These are phyloP conservation scores for Leishmania lainsoni DNA, from an alignment of 208 protist genomes.

Conservation along the genomic window DNA sequence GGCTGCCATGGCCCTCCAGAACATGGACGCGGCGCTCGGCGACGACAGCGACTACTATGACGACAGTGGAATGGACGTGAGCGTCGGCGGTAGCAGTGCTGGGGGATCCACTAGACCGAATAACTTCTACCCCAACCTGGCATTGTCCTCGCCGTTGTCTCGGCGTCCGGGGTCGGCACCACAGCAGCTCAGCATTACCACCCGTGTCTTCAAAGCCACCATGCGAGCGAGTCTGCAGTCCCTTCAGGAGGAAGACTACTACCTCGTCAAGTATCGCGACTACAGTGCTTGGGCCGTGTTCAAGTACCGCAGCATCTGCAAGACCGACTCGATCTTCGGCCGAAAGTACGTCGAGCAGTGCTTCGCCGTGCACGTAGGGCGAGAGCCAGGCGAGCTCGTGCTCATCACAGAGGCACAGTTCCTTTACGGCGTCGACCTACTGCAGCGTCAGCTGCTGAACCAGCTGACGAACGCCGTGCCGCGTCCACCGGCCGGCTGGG, in stretches of 20 bases:
- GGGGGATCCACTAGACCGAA: not conserved
- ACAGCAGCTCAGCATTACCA: constrained; percentile 41
- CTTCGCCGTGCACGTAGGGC: constrained; percentile 82
- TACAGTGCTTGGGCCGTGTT: constrained; percentile 74
- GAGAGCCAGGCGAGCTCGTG: constrained; percentile 73
- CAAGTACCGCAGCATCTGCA: constrained; percentile 55
- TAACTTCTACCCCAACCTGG: not conserved
- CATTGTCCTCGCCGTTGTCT: constrained; percentile 2
- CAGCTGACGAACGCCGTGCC: constrained; percentile 40
- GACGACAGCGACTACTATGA: constrained; percentile 13
- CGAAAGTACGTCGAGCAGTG: constrained; percentile 85
- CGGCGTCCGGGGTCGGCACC: constrained; percentile 2
- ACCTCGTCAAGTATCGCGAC: constrained; percentile 82
- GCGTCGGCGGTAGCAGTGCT: not conserved
- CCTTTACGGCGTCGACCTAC: constrained; percentile 71
- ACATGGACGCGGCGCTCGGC: constrained; percentile 64
- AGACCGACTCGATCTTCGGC: constrained; percentile 64
- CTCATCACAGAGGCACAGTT: constrained; percentile 83
- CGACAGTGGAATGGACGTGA: not conserved
- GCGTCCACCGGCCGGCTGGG: constrained; percentile 22
- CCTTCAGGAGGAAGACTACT: constrained; percentile 84
- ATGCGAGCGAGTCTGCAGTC: constrained; percentile 61
- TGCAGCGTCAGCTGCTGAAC: constrained; percentile 71
- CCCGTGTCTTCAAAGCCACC: constrained; percentile 57
- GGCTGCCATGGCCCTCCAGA: constrained; percentile 67